Evolutionary conservation across 2,329 filamentous ascomycete genomes (phyloP).

Genomic region (Fusarium pseudonygamai): DNA sequence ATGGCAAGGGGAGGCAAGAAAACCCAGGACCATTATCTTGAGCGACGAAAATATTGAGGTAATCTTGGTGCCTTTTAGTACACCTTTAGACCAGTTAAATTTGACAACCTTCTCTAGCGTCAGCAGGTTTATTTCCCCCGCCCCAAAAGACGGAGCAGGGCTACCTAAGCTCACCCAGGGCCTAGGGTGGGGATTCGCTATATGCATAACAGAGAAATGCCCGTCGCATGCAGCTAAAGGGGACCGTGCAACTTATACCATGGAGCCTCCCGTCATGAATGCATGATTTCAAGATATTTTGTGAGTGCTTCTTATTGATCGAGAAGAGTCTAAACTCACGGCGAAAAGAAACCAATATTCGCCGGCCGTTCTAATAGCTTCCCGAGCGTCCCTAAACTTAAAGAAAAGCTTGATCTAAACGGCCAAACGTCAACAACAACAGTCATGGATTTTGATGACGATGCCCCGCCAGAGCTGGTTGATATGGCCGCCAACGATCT

Average conservation of each 20-base stretch:
- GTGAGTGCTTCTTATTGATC: background rate
- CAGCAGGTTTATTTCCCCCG: background rate
- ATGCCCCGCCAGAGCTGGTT: slow-evolving; percentile 72
- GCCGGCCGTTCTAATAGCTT: background rate
- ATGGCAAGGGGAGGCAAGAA: background rate
- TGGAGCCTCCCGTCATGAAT: background rate
- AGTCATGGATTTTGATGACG: slow-evolving; percentile 72
- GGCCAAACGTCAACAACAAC: background rate
- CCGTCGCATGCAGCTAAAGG: slow-evolving; percentile 32
- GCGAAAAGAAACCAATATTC: background rate
- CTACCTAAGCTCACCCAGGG: slow-evolving; percentile 2
- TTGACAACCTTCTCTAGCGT: background rate
- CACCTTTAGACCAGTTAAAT: background rate
- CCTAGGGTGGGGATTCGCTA: slow-evolving; percentile 25
- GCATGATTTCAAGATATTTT: background rate
- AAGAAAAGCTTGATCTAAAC: background rate
- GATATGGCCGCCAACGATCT: slow-evolving; percentile 52
- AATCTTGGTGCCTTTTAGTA: background rate
- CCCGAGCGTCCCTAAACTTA: background rate
- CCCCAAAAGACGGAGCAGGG: slow-evolving; percentile 4
- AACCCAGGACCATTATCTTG: background rate
- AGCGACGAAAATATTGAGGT: background rate
- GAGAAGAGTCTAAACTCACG: background rate
- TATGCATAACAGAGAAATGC: slow-evolving; percentile 29
- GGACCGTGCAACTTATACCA: slow-evolving; percentile 31